A percentile compares a stretch with the other conserved stretches of the same genome.
Evolutionary conservation across 2,329 filamentous ascomycete species (phyloP).

Genomic region (Fusarium brevicatenulatum): DNA sequence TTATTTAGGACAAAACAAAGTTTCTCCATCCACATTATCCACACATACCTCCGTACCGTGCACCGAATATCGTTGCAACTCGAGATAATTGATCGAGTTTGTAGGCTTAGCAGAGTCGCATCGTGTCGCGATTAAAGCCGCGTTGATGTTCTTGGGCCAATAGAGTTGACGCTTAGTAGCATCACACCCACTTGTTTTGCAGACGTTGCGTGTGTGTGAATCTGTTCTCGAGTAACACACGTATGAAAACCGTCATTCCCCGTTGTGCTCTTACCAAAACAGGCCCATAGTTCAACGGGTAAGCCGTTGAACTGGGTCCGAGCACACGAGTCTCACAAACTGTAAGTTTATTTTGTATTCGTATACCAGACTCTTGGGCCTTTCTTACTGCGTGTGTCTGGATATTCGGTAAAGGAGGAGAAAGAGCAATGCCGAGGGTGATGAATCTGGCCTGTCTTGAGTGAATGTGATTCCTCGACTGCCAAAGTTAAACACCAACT

Average conservation of each 20-base stretch:
- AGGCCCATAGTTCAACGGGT: constrained; percentile 14
- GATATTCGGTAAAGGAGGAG: neutral
- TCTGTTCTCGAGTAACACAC: constrained; percentile 22
- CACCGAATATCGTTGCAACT: constrained; percentile 2
- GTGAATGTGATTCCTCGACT: constrained; percentile 13
- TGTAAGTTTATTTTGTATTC: neutral
- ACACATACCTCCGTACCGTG: constrained; percentile 4
- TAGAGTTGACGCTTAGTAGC: neutral
- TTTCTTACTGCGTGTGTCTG: constrained; percentile 7
- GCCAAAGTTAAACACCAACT: constrained; percentile 19
- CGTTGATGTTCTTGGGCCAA: constrained; percentile 9
- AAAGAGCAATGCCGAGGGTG: neutral
- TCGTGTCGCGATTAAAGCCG: constrained; percentile 21
- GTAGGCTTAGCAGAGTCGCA: constrained; percentile 12
- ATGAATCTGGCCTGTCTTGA: neutral
- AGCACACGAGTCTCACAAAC: constrained; percentile 20
- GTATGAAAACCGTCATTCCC: constrained; percentile 36
- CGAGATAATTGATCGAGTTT: constrained; percentile 14
- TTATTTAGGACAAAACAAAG: constrained; percentile 28
- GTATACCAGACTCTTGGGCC: constrained; percentile 27
- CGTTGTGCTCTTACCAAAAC: constrained; percentile 8
- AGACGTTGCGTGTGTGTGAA: constrained; percentile 18
- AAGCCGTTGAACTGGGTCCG: constrained; percentile 20
- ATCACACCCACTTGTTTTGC: constrained; percentile 17
- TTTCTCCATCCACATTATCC: constrained; percentile 10